Conservation (phyloP, 208 protist genomes). For the Porcisia deanei region DNA sequence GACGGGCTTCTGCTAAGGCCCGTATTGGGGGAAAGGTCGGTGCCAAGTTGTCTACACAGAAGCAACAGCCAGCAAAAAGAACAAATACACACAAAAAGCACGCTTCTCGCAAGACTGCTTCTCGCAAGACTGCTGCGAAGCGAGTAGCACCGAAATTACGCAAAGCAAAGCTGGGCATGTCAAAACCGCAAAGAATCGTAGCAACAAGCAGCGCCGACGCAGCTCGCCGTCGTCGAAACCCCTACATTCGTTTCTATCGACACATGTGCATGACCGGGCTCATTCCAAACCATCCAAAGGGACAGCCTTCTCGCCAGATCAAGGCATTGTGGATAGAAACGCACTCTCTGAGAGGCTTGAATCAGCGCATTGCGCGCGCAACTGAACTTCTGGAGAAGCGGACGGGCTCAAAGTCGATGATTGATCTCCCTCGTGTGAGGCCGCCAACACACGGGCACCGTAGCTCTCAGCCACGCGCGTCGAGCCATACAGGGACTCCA, state of each 20-base stretch:
- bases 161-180: background rate
- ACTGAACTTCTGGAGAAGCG: conserved; percentile 23
- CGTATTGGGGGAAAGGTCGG: background rate
- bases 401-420: conserved; percentile 16
- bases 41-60: background rate
- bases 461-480: background rate
- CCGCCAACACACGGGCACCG: background rate
- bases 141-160: no score
- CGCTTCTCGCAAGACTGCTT: background rate
- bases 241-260: conserved; percentile 49
- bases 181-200: background rate
- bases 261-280: conserved; percentile 44
- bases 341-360: conserved; percentile 29
- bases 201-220: conserved; percentile 7
- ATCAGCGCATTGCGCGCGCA: conserved; percentile 27
- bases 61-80: conserved; percentile 7
- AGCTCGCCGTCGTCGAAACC: conserved; percentile 13
- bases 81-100: background rate
- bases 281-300: conserved; percentile 37
- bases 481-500: background rate
- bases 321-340: conserved; percentile 43
- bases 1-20: background rate
- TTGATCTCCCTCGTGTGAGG: background rate
- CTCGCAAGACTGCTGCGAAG: background rate
- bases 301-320: conserved; percentile 32